phyloP scores from a whole-genome alignment of 2,329 filamentous ascomycete genomes.

The Herpotrichia juniperi region DNA sequence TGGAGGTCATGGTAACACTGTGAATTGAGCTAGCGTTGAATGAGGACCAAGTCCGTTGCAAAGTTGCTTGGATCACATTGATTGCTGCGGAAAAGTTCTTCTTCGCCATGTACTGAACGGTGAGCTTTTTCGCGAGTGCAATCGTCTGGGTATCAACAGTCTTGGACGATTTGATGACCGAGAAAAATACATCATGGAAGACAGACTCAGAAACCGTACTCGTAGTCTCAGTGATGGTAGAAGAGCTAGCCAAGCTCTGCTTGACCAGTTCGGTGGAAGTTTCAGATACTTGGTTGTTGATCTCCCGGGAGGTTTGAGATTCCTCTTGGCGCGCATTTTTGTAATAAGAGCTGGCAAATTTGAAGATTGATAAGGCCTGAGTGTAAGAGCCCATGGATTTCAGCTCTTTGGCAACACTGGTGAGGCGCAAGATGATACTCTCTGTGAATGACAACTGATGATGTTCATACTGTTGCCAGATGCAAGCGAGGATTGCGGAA shows the following conservation, averaged over 20 bases:
- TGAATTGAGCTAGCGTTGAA: constrained; percentile 53
- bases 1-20: constrained; percentile 51
- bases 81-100: constrained; percentile 56
- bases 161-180: constrained; percentile 46
- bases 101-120: constrained; percentile 52
- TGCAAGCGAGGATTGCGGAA: constrained; percentile 51
- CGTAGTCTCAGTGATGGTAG: constrained; percentile 44
- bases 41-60: constrained; percentile 54
- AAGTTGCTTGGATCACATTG: constrained; percentile 51
- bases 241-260: constrained; percentile 34
- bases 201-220: constrained; percentile 49
- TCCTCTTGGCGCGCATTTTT: constrained; percentile 43
- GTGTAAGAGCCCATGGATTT: constrained; percentile 52
- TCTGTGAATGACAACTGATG: constrained; percentile 49
- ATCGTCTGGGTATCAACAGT: constrained; percentile 50
- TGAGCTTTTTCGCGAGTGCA: constrained; percentile 48
- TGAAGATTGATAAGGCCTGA: constrained; percentile 56
- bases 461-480: constrained; percentile 58
- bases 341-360: constrained; percentile 45
- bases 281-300: constrained; percentile 49
- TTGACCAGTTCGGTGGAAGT: constrained; percentile 52
- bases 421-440: constrained; percentile 38
- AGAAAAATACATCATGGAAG: constrained; percentile 53
- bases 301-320: constrained; percentile 48
- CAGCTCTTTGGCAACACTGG: constrained; percentile 53